These are phyloP conservation scores for Chlorella ohadii DNA, from an alignment of 139 green algal species.

Conservation along the genomic window DNA sequence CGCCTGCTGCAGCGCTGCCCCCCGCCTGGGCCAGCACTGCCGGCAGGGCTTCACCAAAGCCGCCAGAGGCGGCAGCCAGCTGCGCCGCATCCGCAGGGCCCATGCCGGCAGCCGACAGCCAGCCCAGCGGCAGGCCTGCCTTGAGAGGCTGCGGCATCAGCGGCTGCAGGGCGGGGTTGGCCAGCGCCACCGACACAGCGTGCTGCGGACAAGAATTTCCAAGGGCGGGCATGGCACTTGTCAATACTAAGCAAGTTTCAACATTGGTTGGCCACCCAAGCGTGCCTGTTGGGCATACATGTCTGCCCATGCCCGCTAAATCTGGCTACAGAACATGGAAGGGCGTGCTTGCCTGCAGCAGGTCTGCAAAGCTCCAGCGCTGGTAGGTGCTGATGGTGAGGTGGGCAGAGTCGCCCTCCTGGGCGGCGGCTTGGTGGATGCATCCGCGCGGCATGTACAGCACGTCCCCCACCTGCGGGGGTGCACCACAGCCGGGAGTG, in stretches of 20 bases:
- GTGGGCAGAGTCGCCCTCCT: slow-evolving; percentile 55
- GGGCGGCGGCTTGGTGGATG: slow-evolving; percentile 74
- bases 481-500: too few relatives aligned
- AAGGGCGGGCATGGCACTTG: too few relatives aligned
- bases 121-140: slow-evolving; percentile 22
- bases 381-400: slow-evolving; percentile 83
- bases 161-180: slow-evolving; percentile 19
- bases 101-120: neutral
- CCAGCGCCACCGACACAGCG: slow-evolving; percentile 13
- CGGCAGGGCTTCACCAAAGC: neutral
- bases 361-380: slow-evolving; percentile 50
- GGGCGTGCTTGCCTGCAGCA: slow-evolving; percentile 20
- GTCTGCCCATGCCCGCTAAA: too few relatives aligned
- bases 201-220: neutral
- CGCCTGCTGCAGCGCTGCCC: neutral
- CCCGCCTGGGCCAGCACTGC: too few relatives aligned
- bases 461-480: slow-evolving; percentile 74
- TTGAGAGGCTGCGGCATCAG: slow-evolving; percentile 45
- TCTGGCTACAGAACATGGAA: too few relatives aligned
- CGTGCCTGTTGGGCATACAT: too few relatives aligned
- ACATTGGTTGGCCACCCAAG: too few relatives aligned
- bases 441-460: slow-evolving; percentile 88
- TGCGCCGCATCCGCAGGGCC: neutral
- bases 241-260: too few relatives aligned
- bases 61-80: slow-evolving; percentile 11